Evolutionary conservation across 2,329 filamentous ascomycete species (phyloP), one percentile per base, ranked within the genome.

Genomic region (Xylaria sp.): DNA sequence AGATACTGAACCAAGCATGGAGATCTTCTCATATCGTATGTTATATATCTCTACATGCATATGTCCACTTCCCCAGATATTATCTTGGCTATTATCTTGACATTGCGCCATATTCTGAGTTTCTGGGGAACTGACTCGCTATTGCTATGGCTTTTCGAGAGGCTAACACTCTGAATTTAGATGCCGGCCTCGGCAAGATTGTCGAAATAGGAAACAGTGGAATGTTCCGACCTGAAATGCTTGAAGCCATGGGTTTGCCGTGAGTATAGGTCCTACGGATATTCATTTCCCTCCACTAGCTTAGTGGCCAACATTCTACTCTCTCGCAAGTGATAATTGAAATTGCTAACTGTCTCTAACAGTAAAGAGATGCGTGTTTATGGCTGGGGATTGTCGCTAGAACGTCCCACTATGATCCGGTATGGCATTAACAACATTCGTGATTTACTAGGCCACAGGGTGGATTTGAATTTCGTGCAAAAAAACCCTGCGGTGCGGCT

Each of bases 201-300:
- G 92, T 98, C 25, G 94, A 99, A 81, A 98, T 99, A 75, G 95
- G 95, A 65, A 99, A 99, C 82, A 94, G 90, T 72, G 95, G 95
- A 68, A 98, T 99, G 93, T 99, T 99, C 87, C 85, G 95, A 70
- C 94, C 95, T 1, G 95, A 99, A 79, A 97, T 98, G 94, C 79
- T 97, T 74, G 90, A 97, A 79, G 84, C 93, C 3, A 97, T 97
- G 93, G 94, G 94, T 42, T 79, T 98, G 74, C 94, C 94, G 53
- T 62, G 46, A 51, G 60, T 62, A 58, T 37, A 43, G 14, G 23
- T 45, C 37, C 25, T 17, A 50, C 14, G 11, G 12, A 25, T 35
- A 19, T 28, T 49, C 40, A 15, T 23, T 55, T n/a, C 2, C 57
- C 43, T 42, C 25, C 40, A 9, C 11, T 45, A 15, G n/a, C 21